Base-by-base conservation (phyloP, 177 flowering plant genomes). In the Telopea speciosissima region DNA sequence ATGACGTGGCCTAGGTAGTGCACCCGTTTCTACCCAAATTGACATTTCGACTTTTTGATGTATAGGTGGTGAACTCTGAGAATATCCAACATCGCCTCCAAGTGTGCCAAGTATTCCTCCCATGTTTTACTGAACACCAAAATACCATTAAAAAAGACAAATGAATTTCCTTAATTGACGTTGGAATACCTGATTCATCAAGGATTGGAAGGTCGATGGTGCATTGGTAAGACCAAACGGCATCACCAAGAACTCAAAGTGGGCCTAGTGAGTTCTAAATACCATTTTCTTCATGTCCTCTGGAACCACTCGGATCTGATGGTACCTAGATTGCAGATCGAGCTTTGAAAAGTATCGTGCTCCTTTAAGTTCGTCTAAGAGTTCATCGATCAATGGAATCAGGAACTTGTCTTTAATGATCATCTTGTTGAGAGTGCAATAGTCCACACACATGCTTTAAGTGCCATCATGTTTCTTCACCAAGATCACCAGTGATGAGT, bases 401-500 rank as follows among this genome's bases (percentile, higher is more conserved):
- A 26, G 64, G 13, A 58, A 69, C 45, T 60, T 59, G 10, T 69
- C 63, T 59, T 60, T 69, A 8, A 69, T 12, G 0, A 52, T 69
- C 8, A 21, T 14, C 22, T 28, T 8, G 40, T 69, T 69, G 8
- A 69, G 54, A 13, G 63, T 28, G 3, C 52, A 1, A 16, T 59
- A 69, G 19, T 69, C 63, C 0, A 65, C 24, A 21, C 31, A 54
- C 21, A 54, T 12, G 4, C 59, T 54, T n/a, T 2, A 54, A 3
- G n/a, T 11, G 3, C 9, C 67, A 21, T 67, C 36, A 4, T 28
- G 0, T 23, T 75, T 75, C 21, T 66, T 66, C 1, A 75, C 77
- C 3, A 75, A 26, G 21, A 75, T 54, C 8, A 70, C 74, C 0
- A 59, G 77, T 3, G 73, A 75, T 1, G 74, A 70, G 36, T 9